phyloP scores from a whole-genome alignment of 1,284 basidiomycete species.

The Marasmius oreades region DNA sequence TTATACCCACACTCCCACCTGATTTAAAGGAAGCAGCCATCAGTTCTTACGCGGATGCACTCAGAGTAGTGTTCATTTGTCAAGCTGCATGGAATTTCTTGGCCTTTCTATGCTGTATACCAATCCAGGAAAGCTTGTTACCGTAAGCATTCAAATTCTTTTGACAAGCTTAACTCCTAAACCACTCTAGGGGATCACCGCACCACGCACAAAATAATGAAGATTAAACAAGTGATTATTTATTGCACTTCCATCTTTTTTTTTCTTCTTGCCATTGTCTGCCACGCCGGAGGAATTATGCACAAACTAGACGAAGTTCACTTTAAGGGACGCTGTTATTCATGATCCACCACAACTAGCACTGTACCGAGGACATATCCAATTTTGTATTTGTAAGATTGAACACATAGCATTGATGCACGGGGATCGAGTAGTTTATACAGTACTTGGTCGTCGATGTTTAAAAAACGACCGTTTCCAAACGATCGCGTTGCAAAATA shows the following conservation, averaged over 20 bases:
- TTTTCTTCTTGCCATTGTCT: no score
- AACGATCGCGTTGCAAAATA: no score
- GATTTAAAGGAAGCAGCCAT: conserved; percentile 65
- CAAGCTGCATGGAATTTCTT: conserved; percentile 63
- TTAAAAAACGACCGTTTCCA: no score
- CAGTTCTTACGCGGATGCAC: conserved; percentile 78
- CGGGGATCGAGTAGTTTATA: no score
- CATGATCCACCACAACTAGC: no score
- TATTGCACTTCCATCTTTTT: conserved; percentile 39
- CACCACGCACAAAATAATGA: no score
- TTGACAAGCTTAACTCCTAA: conserved; percentile 2
- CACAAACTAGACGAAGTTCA: not conserved
- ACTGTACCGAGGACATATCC: no score
- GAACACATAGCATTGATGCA: no score
- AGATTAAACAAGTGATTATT: not conserved
- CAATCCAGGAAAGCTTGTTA: conserved; percentile 72
- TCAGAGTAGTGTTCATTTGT: conserved; percentile 85
- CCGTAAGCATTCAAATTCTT: conserved; percentile 48
- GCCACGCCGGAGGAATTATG: conserved; percentile 3
- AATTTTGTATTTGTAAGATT: no score
- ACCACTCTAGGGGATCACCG: no score
- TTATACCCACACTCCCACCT: conserved; percentile 72
- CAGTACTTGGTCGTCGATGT: no score
- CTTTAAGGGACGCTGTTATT: not conserved
- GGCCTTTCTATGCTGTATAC: conserved; percentile 58